Conservation (phyloP, 2,329 filamentous ascomycete genomes). For the Septoria petroselini region DNA sequence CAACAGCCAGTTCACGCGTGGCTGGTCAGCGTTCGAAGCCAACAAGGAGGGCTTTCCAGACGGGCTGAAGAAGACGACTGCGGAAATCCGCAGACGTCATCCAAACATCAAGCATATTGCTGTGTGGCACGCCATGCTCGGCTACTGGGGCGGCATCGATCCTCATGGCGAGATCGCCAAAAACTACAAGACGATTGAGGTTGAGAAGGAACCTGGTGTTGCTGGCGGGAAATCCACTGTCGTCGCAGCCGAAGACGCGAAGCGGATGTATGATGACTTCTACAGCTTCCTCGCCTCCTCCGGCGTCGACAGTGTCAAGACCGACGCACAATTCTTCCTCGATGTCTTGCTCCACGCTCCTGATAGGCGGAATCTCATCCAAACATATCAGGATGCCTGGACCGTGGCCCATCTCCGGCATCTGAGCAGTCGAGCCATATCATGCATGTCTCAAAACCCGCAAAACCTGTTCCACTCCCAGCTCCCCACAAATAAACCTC, state of each 20-base stretch:
- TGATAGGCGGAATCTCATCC: conserved; percentile 68
- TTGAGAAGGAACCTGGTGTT: conserved; percentile 55
- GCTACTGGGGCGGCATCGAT: conserved; percentile 90
- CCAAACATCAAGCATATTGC: conserved; percentile 76
- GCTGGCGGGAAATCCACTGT: conserved; percentile 67
- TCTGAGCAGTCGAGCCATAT: conserved; percentile 75
- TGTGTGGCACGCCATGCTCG: conserved; percentile 86
- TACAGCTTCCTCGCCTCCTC: conserved; percentile 72
- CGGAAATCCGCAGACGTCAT: conserved; percentile 63
- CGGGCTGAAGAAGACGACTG: conserved; percentile 70
- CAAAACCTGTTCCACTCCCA: conserved; percentile 83
- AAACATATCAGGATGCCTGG: conserved; percentile 83
- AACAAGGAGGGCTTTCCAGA: conserved; percentile 73
- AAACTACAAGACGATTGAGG: conserved; percentile 69
- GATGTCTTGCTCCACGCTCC: conserved; percentile 69
- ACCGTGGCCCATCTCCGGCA: conserved; percentile 70
- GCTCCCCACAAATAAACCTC: conserved; percentile 69
- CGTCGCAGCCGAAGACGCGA: conserved; percentile 70
- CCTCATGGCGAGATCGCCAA: conserved; percentile 69
- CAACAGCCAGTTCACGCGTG: conserved; percentile 51
- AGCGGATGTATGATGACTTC: conserved; percentile 82
- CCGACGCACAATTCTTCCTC: conserved; percentile 86
- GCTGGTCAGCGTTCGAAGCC: conserved; percentile 83
- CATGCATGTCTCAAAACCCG: conserved; percentile 91
- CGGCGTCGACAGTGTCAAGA: conserved; percentile 85